Evolutionary conservation across 371 early-diverging fungal species (phyloP), one percentile per base, ranked within the genome.

Genomic region (Mortierella sp.): DNA sequence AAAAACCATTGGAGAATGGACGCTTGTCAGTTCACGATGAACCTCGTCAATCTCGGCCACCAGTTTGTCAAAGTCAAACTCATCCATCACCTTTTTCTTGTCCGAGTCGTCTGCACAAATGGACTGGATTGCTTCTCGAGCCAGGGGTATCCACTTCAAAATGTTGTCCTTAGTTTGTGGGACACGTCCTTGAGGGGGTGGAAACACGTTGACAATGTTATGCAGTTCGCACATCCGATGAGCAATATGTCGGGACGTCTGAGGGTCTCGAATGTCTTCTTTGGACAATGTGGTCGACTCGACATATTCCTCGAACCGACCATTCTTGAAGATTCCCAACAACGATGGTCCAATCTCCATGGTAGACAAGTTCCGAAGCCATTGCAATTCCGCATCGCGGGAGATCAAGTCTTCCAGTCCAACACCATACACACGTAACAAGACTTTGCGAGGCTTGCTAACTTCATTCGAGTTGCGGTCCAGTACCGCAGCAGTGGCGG

Each of bases 251-350:
- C 71, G 80, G 46, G 93, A 93, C 3, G 85, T 86, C 1, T 66
- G 54, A 0, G 89, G 83, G 34, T 88, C 66, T 8, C 91, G 83
- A 17, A 96, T 82, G 40, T 95, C 93, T 7, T 81, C 71, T 51
- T 82, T 82, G 0, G 85, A 87, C 53, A 96, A 73, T 1, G 95
- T 94, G 0, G 81, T 83, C 40, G 92, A 91, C 34, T 92, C 89
- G 2, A 96, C 79, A 62, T 86, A 96, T 73, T 96, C 88, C 67
- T 96, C 96, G 54, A 96, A 84, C 16, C 96, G 84, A 12, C 96
- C 96, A 60, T 96, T 96, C 31, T 84, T 86, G 80, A 96, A 96
- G n/a, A 87, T 88, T 0, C 88, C 94, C n/a, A 94, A 77, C 34
- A 96, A 65, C 9, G 81, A 82, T 6, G 96, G 94, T 12, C 96